phyloP scores from a whole-genome alignment of 495 filamentous ascomycete genomes.

The Platismatia glauca region DNA sequence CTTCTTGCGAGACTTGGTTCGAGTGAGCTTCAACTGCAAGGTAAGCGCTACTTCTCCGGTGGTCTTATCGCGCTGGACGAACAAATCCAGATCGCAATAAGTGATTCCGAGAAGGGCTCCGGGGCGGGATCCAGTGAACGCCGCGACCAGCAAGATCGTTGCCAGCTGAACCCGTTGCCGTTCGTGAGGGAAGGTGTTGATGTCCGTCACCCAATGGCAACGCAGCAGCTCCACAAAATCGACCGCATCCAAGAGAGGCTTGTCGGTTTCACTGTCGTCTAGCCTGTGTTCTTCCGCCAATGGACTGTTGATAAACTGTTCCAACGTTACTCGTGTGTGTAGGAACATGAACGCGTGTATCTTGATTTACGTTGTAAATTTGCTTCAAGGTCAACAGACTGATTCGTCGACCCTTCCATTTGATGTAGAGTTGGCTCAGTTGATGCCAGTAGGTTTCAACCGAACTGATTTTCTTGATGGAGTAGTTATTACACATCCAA shows the following conservation, averaged over 20 bases:
- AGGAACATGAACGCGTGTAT: background rate
- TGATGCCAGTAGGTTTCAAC: too few species aligned
- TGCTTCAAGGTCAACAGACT: background rate
- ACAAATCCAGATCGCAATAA: slow-evolving; percentile 14
- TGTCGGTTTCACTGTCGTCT: slow-evolving; percentile 13
- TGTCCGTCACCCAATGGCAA: too few species aligned
- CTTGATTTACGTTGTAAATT: background rate
- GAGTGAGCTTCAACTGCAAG: slow-evolving; percentile 6
- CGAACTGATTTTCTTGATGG: too few species aligned
- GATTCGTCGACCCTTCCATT: too few species aligned
- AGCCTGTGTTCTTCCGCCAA: slow-evolving; percentile 12
- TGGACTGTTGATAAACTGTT: slow-evolving; percentile 6
- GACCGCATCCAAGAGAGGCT: too few species aligned
- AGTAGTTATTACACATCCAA: too few species aligned
- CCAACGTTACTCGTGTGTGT: too few species aligned
- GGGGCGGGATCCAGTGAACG: slow-evolving; percentile 11
- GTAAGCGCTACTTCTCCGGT: slow-evolving; percentile 11
- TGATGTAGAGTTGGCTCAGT: too few species aligned
- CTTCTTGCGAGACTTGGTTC: too few species aligned
- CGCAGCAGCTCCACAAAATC: too few species aligned
- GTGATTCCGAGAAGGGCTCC: slow-evolving; percentile 14
- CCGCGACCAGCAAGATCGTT: slow-evolving; percentile 6
- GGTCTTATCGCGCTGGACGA: slow-evolving; percentile 13
- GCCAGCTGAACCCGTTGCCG: too few species aligned
- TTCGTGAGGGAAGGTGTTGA: too few species aligned